Evolutionary conservation across 2,329 filamentous ascomycete species (phyloP).

Genomic region (Camptophora hylomeconis): DNA sequence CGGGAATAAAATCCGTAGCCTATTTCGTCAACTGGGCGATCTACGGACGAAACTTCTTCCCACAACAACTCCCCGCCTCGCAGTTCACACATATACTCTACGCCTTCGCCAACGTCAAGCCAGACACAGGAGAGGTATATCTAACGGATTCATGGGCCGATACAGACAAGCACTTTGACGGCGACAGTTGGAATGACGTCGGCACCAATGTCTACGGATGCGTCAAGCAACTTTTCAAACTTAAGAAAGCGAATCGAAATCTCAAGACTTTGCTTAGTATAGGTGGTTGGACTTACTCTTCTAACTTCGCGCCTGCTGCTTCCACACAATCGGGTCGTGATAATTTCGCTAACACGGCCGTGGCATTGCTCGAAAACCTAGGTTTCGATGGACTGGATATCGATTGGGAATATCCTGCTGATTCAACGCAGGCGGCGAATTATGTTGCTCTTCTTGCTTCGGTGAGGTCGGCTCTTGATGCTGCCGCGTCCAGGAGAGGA

Average conservation of each 20-base stretch:
- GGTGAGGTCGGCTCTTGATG: conserved; percentile 23
- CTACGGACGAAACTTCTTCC: conserved; percentile 73
- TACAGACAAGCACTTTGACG: conserved; percentile 52
- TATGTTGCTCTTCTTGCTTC: conserved; percentile 30
- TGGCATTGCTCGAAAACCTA: conserved; percentile 63
- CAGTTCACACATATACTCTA: conserved; percentile 84
- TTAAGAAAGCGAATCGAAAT: conserved; percentile 64
- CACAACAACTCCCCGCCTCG: conserved; percentile 66
- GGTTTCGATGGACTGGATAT: conserved; percentile 50
- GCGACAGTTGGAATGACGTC: conserved; percentile 52
- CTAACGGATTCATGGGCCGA: conserved; percentile 60
- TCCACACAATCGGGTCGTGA: conserved; percentile 48
- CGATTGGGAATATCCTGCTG: conserved; percentile 36
- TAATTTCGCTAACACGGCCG: conserved; percentile 57
- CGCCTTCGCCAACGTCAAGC: conserved; percentile 73
- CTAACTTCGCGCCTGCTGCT: conserved; percentile 58
- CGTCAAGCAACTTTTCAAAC: conserved; percentile 61
- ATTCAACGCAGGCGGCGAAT: conserved; percentile 27
- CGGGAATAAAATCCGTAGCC: conserved; percentile 23
- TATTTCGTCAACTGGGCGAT: conserved; percentile 48
- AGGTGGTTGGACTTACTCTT: conserved; percentile 67
- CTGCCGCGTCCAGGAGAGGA: conserved; percentile 11
- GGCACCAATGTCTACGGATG: conserved; percentile 67
- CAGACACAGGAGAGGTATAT: conserved; percentile 69
- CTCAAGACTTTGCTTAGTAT: conserved; percentile 73